Evolutionary conservation across 768 basidiomycete genomes (phyloP), one percentile per base, ranked within the genome.

Genomic region (Russula ochroleuca): DNA sequence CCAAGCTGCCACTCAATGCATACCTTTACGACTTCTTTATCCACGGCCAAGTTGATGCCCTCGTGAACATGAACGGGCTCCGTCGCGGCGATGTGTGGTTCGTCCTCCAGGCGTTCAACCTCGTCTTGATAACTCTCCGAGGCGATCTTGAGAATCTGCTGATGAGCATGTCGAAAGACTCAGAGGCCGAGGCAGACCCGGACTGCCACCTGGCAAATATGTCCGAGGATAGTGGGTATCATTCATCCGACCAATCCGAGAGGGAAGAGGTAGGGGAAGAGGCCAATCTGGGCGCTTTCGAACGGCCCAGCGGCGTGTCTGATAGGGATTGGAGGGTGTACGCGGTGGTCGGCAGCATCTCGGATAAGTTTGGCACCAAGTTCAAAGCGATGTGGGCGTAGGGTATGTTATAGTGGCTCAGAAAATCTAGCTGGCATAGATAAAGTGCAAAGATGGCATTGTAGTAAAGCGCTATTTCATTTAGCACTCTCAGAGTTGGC

Each of bases 21-120:
- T 87, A 87, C 68, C 71, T 89, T 17, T 74, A 82, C 51, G 88
- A 90, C 69, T 90, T 88, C 73, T 88, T 81, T 69, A 79, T 71
- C 0, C 88, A 90, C 62, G 88, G 87, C 0, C 85, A 85, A 69
- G 73, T 76, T 8, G 69, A 72, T 2, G 75, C 82, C 1, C 71
- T 88, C 38, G 75, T 74, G 14, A 65, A 66, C 0, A 83, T 84
- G 5, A 87, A 88, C 56, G 83, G 78, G 2, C 84, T 87, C 48
- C 74, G 85, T 19, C 70, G 73, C 6, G 84, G 84, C 11, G 85
- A 87, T 25, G 64, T 87, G n/a, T 87, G 86, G 85, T 87, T 81
- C 71, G 65, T 80, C 7, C 75, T 88, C 33, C 74, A 88, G 67
- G 84, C 85, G 49, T 88, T 88, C 70, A 66, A 67, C 15, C 69